Conservation (phyloP, 805 yeast species). For the Yamadazyma sp. region DNA sequence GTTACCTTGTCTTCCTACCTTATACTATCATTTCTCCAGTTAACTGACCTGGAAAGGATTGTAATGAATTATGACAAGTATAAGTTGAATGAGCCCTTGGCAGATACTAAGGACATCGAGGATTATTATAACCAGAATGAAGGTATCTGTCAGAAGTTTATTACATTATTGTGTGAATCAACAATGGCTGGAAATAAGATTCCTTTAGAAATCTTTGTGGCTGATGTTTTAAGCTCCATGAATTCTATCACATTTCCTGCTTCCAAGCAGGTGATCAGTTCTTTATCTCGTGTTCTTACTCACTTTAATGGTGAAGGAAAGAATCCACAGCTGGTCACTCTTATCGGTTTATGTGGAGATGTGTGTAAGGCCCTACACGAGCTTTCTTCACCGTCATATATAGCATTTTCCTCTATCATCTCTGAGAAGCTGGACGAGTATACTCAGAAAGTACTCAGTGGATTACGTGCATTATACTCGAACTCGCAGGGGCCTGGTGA, state of each 20-base stretch:
- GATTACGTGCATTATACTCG: background rate
- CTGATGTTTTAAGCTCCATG: background rate
- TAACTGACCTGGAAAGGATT: background rate
- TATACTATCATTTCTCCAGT: constrained; percentile 7
- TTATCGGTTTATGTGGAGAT: constrained; percentile 11
- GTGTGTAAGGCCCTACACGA: constrained; percentile 3
- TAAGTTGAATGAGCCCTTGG: background rate
- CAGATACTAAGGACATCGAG: background rate
- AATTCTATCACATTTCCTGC: constrained; percentile 2
- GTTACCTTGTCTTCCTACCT: constrained; percentile 4
- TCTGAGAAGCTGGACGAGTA: background rate
- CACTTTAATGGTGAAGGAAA: background rate
- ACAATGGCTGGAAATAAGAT: constrained; percentile 2
- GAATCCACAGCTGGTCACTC: constrained; percentile 7
- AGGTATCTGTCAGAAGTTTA: background rate
- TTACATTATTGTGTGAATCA: constrained; percentile 3
- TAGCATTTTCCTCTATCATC: background rate
- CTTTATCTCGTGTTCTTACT: background rate
- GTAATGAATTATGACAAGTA: background rate
- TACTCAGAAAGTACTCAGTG: constrained; percentile 2
- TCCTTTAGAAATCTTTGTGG: constrained; percentile 7
- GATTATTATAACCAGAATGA: background rate
- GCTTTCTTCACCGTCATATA: background rate
- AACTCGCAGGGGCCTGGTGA: background rate
- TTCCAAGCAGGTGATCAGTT: background rate